Base-by-base conservation (phyloP, 2,329 filamentous ascomycete species). In the Tolypocladium endophyticum region DNA sequence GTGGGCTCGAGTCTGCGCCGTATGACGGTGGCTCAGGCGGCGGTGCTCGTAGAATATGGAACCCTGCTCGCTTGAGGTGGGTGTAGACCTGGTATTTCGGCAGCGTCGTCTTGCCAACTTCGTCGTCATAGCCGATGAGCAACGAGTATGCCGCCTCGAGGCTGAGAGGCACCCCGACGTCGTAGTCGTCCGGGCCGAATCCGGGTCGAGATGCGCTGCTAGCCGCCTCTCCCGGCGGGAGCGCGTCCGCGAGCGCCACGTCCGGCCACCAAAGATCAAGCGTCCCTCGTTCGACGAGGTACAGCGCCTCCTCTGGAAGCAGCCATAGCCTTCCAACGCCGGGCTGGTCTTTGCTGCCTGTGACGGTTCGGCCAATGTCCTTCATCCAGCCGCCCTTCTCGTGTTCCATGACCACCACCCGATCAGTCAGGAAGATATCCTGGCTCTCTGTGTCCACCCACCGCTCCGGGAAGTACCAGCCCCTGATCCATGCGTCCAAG, bases 51-150 rank as follows among this genome's bases (percentile, higher is more conserved):
- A 88, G 78, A 23, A 97, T 84, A 56, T 88, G 83, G 75, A 96
- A 97, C 23, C 94, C 93, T 41, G 84, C 79, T 57, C 94, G 83
- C 71, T 88, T 94, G 66, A 99, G 77, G 58, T 92, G 87, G 1
- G 91, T 83, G 71, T 92, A 99, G 35, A 97, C 93, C 56, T 89
- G 89, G 67, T 91, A 97, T 68, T 90, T 86, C 65, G 95, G 90
- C 61, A 97, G 77, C 12, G 80, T 79, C 36, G 85, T 75, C 71
- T 83, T 86, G 41, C 85, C 84, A 50, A 74, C 72, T 62, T 85
- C 81, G 6, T 77, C 81, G 55, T 90, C 87, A 30, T 83, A 77
- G 1, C 91, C 91, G 64, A 96, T 82, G 58, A 96, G 86, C 28
- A 91, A 82, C 6, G 92, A 84, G 76, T 97, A 97, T 0, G 92